Base-by-base conservation (phyloP, 768 basidiomycete species). In the Punctularia strigosozonata region DNA sequence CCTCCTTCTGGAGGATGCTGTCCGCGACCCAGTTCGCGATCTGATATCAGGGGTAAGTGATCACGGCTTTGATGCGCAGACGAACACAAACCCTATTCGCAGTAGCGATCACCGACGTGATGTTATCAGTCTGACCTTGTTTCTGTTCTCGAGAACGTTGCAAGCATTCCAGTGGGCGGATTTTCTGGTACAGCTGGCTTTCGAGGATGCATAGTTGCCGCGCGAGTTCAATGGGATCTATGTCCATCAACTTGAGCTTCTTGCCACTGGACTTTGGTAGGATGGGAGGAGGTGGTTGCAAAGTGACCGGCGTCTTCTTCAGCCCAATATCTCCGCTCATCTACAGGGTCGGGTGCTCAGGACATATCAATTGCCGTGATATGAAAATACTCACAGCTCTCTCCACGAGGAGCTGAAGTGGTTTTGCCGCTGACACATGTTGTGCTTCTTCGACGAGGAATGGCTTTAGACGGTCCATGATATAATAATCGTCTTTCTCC, bases 1-100 rank as follows among this genome's bases (percentile, higher is more conserved):
- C 89, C 39, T 88, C 84, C 40, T 80, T 75, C 38, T 58, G 66
- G 19, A 94, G 69, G n/a, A 95, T 75, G 2, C 78, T 69, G 46
- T 89, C 82, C 2, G 84, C 83, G 8, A 95, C 89, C 90, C 90
- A 95, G 47, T 84, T 77, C 5, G 91, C 89, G 54, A 94, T 84
- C 90, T 91, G 31, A 25, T 34, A 30, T 41, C 7, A 31, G 28
- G 46, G 3, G 33, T 23, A 25, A 12, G 24, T 33, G 23, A 46
- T 36, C 17, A 5, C 18, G 5, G 13, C 17, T 4, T 25, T 7
- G 10, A 1, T 10, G 3, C 25, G 25, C 25, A 25, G 17, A 12
- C 8, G 15, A 15, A 25, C 25, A 59, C 74, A 6, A 46, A 88
- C 85, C 55, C 82, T 70, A 53, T 95, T 95, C 42, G 82, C 87